Evolutionary conservation across 805 yeast species (phyloP).

Genomic region (Tetrapisispora iriomotensis): DNA sequence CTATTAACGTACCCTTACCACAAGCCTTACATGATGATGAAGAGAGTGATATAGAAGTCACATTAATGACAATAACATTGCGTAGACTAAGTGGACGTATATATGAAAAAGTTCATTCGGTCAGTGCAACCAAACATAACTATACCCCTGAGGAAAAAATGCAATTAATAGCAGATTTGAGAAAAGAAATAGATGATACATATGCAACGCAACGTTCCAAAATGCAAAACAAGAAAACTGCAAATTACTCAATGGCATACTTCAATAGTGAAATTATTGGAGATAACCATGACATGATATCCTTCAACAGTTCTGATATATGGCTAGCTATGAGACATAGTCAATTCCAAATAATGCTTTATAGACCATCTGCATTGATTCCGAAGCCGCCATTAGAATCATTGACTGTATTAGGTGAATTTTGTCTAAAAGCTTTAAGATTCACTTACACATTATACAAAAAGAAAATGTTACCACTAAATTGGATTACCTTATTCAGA

Average conservation of each 20-base stretch:
- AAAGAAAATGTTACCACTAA: constrained; percentile 36
- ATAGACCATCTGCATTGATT: constrained; percentile 40
- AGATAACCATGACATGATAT: constrained; percentile 11
- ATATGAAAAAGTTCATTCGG: constrained; percentile 37
- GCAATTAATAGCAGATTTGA: constrained; percentile 26
- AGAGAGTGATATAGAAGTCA: constrained; percentile 32
- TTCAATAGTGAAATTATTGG: constrained; percentile 8
- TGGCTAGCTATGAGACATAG: constrained; percentile 36
- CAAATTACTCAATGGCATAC: constrained; percentile 4
- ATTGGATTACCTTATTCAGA: constrained; percentile 41
- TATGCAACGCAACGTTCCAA: constrained; percentile 20
- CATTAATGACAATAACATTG: constrained; percentile 34
- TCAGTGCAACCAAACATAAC: constrained; percentile 30
- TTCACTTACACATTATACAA: constrained; percentile 38
- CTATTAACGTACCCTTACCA: constrained; percentile 39
- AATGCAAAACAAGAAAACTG: constrained; percentile 14
- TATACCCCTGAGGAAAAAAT: constrained; percentile 27
- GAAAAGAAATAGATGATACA: constrained; percentile 28
- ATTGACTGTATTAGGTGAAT: constrained; percentile 35
- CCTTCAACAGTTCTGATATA: constrained; percentile 29
- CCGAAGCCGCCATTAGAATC: constrained; percentile 36
- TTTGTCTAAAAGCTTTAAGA: constrained; percentile 37
- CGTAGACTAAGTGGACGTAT: constrained; percentile 40
- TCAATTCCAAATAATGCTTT: constrained; percentile 37
- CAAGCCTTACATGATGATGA: constrained; percentile 34